These are phyloP conservation scores for Arthroderma uncinatum DNA, from an alignment of 2,329 filamentous ascomycete species.

Conservation along the genomic window DNA sequence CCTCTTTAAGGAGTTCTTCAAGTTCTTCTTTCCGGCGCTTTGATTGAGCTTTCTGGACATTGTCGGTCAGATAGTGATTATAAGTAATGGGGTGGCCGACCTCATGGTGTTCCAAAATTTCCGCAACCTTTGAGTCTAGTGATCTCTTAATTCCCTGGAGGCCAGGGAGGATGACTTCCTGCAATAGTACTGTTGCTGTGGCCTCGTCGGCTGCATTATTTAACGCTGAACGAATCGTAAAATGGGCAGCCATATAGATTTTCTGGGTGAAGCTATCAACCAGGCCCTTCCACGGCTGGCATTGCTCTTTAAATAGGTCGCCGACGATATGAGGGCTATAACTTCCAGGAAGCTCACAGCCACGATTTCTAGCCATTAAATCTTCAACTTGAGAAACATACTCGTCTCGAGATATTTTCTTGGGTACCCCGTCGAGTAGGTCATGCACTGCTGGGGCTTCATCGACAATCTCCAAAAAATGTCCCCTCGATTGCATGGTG, in stretches of 20 bases:
- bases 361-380: not conserved
- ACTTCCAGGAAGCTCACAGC: constrained; percentile 28
- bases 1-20: not conserved
- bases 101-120: not conserved
- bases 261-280: constrained; percentile 12
- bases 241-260: not conserved
- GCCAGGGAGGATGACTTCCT: not conserved
- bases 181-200: not conserved
- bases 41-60: not conserved
- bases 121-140: not conserved
- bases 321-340: constrained; percentile 31
- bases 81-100: constrained; percentile 7
- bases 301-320: constrained; percentile 32
- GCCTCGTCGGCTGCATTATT: not conserved
- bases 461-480: not conserved
- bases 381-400: not conserved
- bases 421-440: not conserved
- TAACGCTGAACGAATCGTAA: not conserved
- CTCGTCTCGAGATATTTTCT: not conserved
- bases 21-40: constrained; percentile 1
- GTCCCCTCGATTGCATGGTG: not conserved
- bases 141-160: not conserved
- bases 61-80: constrained; percentile 8
- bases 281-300: constrained; percentile 23
- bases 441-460: not conserved